Evolutionary conservation across 2,329 filamentous ascomycete species (phyloP).

Genomic region (Exophiala aquamarina): DNA sequence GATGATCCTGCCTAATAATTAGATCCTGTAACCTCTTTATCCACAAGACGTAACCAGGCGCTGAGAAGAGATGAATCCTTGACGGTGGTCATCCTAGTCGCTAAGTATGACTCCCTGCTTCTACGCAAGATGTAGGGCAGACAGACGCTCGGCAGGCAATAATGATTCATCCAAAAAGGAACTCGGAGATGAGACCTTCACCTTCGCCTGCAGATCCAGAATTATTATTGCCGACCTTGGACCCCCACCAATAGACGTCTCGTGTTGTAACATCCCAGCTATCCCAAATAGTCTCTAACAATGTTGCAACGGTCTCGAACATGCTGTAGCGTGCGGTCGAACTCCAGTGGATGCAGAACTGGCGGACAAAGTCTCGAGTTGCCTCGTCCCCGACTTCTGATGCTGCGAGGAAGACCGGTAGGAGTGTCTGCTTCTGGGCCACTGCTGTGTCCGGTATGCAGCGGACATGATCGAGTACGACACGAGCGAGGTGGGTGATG

Average conservation of each 20-base stretch:
- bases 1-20: too few relatives aligned
- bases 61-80: too few relatives aligned
- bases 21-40: too few relatives aligned
- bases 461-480: slow-evolving; percentile 33
- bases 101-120: too few relatives aligned
- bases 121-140: too few relatives aligned
- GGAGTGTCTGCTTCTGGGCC: slow-evolving; percentile 38
- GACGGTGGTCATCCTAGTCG: too few relatives aligned
- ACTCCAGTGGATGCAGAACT: slow-evolving; percentile 36
- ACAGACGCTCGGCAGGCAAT: too few relatives aligned
- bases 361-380: slow-evolving; percentile 28
- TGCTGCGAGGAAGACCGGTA: slow-evolving; percentile 39
- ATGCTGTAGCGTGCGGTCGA: slow-evolving; percentile 34
- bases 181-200: too few relatives aligned
- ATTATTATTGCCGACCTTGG: slow-evolving; percentile 1
- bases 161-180: too few relatives aligned
- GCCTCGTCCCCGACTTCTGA: slow-evolving; percentile 29
- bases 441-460: slow-evolving; percentile 32
- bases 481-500: slow-evolving; percentile 29
- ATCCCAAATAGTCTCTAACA: slow-evolving; percentile 29
- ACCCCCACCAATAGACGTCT: slow-evolving; percentile 5
- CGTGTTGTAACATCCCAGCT: slow-evolving; percentile 1
- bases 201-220: too few relatives aligned
- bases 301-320: slow-evolving; percentile 27
- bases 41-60: too few relatives aligned